Conservation (phyloP, 768 basidiomycete species). For the Tricholoma terreum region DNA sequence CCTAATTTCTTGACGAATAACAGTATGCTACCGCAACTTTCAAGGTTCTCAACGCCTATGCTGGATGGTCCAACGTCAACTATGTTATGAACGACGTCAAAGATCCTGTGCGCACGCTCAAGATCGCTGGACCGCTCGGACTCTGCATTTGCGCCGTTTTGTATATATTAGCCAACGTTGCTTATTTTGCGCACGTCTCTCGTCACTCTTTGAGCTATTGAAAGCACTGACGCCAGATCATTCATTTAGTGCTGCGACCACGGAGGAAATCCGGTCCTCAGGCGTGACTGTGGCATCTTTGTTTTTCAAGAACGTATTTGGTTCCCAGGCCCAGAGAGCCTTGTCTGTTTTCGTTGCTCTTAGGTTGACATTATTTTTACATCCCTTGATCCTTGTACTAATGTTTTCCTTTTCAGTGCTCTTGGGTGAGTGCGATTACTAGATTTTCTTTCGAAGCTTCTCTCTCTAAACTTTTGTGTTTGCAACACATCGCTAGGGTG, state of each 20-base stretch:
- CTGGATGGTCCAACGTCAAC: constrained; percentile 66
- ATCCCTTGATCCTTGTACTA: background rate
- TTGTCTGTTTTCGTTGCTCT: constrained; percentile 13
- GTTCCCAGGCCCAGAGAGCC: constrained; percentile 45
- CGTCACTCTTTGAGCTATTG: too few relatives aligned
- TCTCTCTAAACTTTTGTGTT: background rate
- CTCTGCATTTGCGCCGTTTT: constrained; percentile 49
- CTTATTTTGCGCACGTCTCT: background rate
- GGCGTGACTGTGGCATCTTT: constrained; percentile 63
- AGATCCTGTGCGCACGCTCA: constrained; percentile 60
- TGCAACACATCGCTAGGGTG: background rate
- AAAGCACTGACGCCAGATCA: constrained; percentile 31
- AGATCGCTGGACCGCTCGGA: constrained; percentile 62
- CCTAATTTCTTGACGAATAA: background rate
- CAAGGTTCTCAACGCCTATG: constrained; percentile 49
- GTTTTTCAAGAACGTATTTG: constrained; percentile 66
- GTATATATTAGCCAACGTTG: constrained; percentile 54
- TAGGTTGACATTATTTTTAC: background rate
- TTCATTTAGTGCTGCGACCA: constrained; percentile 67
- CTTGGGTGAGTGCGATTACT: constrained; percentile 2
- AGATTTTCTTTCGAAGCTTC: background rate
- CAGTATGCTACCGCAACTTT: background rate
- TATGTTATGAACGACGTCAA: constrained; percentile 64
- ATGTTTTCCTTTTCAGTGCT: background rate
- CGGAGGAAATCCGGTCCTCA: constrained; percentile 55